Evolutionary conservation across 805 yeast species (phyloP).

Genomic region (Candida oleophila): DNA sequence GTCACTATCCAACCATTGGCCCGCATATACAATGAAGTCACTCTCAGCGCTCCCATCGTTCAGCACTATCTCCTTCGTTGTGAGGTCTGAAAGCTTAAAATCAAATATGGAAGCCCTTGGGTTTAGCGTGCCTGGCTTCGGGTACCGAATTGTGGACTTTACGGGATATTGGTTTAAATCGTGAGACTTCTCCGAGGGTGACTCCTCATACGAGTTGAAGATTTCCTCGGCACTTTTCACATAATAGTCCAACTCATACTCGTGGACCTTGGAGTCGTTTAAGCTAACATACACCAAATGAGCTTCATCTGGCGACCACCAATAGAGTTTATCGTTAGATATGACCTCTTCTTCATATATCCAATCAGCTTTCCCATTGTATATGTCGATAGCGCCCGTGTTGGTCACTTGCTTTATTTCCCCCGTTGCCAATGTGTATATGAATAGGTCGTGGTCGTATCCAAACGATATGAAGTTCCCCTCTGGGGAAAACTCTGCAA

Average conservation of each 20-base stretch:
- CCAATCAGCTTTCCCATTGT: conserved; percentile 80
- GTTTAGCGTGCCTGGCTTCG: conserved; percentile 68
- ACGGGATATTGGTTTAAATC: conserved; percentile 46
- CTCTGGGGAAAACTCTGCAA: conserved; percentile 62
- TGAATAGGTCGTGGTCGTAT: conserved; percentile 51
- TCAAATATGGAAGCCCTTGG: conserved; percentile 50
- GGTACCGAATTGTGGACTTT: conserved; percentile 53
- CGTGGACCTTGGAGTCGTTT: conserved; percentile 59
- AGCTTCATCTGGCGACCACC: conserved; percentile 73
- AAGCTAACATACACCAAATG: conserved; percentile 52
- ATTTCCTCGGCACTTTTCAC: conserved; percentile 28
- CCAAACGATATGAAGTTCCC: conserved; percentile 59
- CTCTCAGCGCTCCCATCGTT: conserved; percentile 25
- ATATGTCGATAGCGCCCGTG: conserved; percentile 52
- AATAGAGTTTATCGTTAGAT: conserved; percentile 55
- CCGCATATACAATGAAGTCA: conserved; percentile 59
- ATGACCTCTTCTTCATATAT: conserved; percentile 80
- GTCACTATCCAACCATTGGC: conserved; percentile 54
- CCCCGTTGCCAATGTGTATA: conserved; percentile 34
- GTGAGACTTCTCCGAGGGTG: conserved; percentile 9
- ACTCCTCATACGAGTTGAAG: conserved; percentile 10
- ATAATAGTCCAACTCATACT: conserved; percentile 51
- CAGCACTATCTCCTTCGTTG: not conserved
- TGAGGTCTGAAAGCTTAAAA: conserved; percentile 23
- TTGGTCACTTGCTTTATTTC: conserved; percentile 36